A percentile compares a stretch with the other conserved stretches of the same genome.
Evolutionary conservation across 2,329 filamentous ascomycete species (phyloP).

Genomic region (Daldinia sp.): DNA sequence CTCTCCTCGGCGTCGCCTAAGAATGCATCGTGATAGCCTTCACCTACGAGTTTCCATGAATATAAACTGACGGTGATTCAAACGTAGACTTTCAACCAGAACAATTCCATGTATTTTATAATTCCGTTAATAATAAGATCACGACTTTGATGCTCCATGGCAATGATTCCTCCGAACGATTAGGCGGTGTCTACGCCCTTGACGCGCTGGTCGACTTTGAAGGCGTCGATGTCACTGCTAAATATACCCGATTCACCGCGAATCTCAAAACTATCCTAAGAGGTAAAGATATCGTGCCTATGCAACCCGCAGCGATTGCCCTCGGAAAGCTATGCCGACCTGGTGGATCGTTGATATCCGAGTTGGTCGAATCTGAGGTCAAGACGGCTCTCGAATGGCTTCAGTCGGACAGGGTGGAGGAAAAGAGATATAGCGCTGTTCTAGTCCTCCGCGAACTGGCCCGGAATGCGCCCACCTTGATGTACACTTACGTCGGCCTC

Average conservation of each 20-base stretch:
- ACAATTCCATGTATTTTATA: conserved; percentile 72
- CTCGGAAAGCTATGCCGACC: conserved; percentile 91
- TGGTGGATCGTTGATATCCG: conserved; percentile 91
- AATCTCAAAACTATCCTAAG: conserved; percentile 88
- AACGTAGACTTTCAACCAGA: conserved; percentile 78
- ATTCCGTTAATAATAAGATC: conserved; percentile 64
- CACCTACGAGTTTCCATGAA: not conserved
- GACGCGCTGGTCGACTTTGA: conserved; percentile 96
- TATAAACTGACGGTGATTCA: conserved; percentile 21
- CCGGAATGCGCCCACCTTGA: conserved; percentile 90
- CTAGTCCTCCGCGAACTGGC: conserved; percentile 90
- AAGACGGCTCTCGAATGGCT: conserved; percentile 97
- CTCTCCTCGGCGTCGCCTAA: not conserved
- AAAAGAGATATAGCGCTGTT: conserved; percentile 90
- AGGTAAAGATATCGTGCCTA: conserved; percentile 88
- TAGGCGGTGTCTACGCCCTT: conserved; percentile 90
- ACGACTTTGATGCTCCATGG: conserved; percentile 80
- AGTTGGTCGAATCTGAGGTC: conserved; percentile 95
- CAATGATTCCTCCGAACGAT: conserved; percentile 84
- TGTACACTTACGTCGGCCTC: conserved; percentile 94
- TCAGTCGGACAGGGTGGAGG: conserved; percentile 92
- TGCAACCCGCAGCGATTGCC: conserved; percentile 88
- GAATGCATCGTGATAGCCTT: not conserved
- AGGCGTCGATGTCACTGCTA: conserved; percentile 89
- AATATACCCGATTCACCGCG: conserved; percentile 92